phyloP scores from a whole-genome alignment of 495 filamentous ascomycete genomes.

The Bombardia bombarda region DNA sequence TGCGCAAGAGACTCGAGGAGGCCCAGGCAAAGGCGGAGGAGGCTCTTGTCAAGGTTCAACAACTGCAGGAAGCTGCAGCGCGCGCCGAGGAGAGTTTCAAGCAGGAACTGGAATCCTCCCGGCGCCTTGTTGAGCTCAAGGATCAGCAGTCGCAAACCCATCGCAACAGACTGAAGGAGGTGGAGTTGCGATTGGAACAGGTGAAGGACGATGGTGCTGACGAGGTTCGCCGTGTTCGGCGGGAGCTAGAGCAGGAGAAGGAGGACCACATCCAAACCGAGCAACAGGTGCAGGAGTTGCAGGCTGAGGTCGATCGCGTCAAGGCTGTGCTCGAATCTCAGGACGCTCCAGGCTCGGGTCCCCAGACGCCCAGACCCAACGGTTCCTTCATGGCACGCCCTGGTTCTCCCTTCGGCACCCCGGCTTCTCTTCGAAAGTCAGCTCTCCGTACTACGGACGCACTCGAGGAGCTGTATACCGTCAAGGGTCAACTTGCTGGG shows the following conservation, averaged over 20 bases:
- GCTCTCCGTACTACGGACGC: conserved; percentile 40
- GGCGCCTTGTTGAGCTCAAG: conserved; percentile 76
- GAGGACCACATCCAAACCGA: conserved; percentile 63
- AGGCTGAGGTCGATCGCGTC: conserved; percentile 61
- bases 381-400: conserved; percentile 38
- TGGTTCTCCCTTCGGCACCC: conserved; percentile 45
- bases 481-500: conserved; percentile 44
- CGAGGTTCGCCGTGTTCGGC: conserved; percentile 67
- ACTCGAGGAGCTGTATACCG: conserved; percentile 45
- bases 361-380: conserved; percentile 53
- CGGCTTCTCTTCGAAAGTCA: conserved; percentile 40
- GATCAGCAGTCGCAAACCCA: conserved; percentile 75
- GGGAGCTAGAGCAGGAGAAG: conserved; percentile 76
- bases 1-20: conserved; percentile 75
- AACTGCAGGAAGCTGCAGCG: conserved; percentile 73
- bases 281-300: conserved; percentile 63
- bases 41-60: conserved; percentile 67
- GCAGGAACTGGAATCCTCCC: conserved; percentile 70
- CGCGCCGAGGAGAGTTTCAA: conserved; percentile 72
- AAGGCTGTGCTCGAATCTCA: conserved; percentile 32
- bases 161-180: conserved; percentile 71
- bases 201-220: conserved; percentile 73
- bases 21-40: conserved; percentile 81
- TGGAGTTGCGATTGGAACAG: conserved; percentile 67
- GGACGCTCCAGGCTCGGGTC: conserved; percentile 29